Evolutionary conservation across 768 basidiomycete species (phyloP), one percentile per base, ranked within the genome.

Genomic region (Dioszegia aurantiaca): DNA sequence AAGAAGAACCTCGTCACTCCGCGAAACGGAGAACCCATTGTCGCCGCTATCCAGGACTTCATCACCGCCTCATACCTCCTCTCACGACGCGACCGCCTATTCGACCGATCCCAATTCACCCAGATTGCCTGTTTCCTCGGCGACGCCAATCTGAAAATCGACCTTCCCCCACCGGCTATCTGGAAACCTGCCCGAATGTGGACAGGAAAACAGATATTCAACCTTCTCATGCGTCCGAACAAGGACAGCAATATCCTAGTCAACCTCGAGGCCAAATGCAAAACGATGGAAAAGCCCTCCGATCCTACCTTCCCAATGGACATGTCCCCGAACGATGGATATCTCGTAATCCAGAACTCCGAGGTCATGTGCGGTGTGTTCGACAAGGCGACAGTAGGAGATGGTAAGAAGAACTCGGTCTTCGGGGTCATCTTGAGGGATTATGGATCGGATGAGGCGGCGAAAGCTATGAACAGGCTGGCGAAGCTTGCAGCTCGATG

Each of bases 141-240:
- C 17, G 95, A 98, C 69, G 94, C 90, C 24, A 83, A 88, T 67
- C 78, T 91, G 42, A 87, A 94, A 27, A 92, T 98, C 71, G 93
- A 98, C 70, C 85, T 99, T 48, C 95, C 95, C 11, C 90, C 92
- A 0, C 95, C 95, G 0, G 85, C 88, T 0, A 90, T 99, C 59
- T 85, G 87, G 84, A 98, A 95, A 74, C 95, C 95, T 10, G 82
- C 84, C 24, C 83, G 89, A 19, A 79, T 99, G 1, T 99, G 95
- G 95, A 98, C 95, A 0, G 95, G 95, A 28, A 99, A 99, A 72
- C 95, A 99, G 71, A 82, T 99, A n/a, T 98, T 97, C 82, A 91
- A 89, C 73, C 86, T 91, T 30, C 85, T 98, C 45, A 97, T 98
- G 89, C 85, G 87, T 10, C 95, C 95, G 4, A 95, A 93, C 79